These are phyloP conservation scores for Agapanthus africanus DNA, from an alignment of 106 monocot genomes.

Conservation along the genomic window DNA sequence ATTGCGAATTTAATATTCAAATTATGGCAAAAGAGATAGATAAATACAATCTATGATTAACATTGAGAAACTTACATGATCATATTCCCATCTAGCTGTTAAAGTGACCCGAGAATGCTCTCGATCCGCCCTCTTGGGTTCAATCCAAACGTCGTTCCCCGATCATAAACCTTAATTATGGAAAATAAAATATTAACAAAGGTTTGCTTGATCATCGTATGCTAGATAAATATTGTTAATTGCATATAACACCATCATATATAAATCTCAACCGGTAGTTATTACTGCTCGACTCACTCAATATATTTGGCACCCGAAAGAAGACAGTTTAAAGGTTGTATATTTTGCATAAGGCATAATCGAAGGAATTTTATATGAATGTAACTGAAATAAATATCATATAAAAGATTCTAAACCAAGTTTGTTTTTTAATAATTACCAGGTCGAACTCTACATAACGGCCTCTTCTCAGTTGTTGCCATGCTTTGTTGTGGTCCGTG, in stretches of 20 bases:
- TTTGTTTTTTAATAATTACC: conserved; percentile 30
- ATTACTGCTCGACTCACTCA: too few species aligned
- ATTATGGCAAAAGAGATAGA: not conserved
- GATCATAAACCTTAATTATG: conserved; percentile 79
- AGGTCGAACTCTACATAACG: conserved; percentile 98
- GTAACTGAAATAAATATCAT: not conserved
- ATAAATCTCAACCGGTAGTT: too few species aligned
- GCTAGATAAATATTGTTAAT: too few species aligned
- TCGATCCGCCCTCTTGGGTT: conserved; percentile 97
- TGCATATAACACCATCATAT: too few species aligned
- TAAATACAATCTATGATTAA: not conserved
- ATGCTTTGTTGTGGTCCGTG: conserved; percentile 74
- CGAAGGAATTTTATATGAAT: too few species aligned
- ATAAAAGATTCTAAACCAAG: not conserved
- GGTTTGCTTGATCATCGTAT: too few species aligned
- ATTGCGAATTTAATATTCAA: conserved; percentile 1
- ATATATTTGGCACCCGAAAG: too few species aligned
- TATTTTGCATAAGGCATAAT: too few species aligned
- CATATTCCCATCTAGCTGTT: conserved; percentile 95
- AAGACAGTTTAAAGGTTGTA: too few species aligned
- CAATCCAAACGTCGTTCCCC: conserved; percentile 96
- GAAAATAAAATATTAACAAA: not conserved
- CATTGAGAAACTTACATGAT: conserved; percentile 70
- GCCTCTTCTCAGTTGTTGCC: conserved; percentile 94
- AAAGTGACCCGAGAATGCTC: conserved; percentile 94